phyloP scores from a whole-genome alignment of 805 yeast species.

The Suhomyces pyralidae region DNA sequence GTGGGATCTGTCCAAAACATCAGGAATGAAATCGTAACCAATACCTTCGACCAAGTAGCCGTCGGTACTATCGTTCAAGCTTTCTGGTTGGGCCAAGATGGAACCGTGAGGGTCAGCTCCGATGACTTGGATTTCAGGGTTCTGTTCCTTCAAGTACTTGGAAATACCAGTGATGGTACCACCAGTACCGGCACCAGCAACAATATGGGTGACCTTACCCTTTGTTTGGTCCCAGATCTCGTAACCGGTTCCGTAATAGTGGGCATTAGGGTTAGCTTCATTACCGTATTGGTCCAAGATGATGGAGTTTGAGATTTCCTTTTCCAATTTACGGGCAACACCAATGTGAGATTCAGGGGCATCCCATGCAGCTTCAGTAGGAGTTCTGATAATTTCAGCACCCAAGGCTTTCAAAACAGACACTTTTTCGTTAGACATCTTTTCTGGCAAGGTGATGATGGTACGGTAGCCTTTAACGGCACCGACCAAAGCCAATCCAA shows the following conservation, averaged over 20 bases:
- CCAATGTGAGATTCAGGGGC: constrained; percentile 90
- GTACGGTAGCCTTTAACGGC: constrained; percentile 86
- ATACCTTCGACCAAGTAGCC: constrained; percentile 84
- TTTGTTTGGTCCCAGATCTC: constrained; percentile 81
- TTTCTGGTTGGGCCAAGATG: constrained; percentile 75
- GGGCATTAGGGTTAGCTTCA: constrained; percentile 78
- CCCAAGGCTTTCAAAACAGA: constrained; percentile 85
- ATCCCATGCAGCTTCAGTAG: constrained; percentile 91
- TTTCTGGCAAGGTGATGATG: constrained; percentile 84
- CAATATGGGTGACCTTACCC: constrained; percentile 67
- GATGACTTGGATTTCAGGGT: constrained; percentile 56
- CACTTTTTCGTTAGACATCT: constrained; percentile 89
- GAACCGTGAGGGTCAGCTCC: constrained; percentile 91
- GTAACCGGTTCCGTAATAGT: constrained; percentile 77
- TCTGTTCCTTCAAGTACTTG: constrained; percentile 67
- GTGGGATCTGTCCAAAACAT: constrained; percentile 61
- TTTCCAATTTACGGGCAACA: constrained; percentile 75
- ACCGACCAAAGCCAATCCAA: constrained; percentile 82
- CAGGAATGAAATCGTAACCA: constrained; percentile 86
- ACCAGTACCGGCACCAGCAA: constrained; percentile 95
- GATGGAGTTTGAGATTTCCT: constrained; percentile 80
- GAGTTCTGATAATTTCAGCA: constrained; percentile 87
- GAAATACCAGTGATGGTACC: constrained; percentile 96
- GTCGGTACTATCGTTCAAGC: constrained; percentile 57
- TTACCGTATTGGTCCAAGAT: constrained; percentile 82